Conservation (phyloP, 108 stramenopile species). For the Pseudonitzschia delicatissima region DNA sequence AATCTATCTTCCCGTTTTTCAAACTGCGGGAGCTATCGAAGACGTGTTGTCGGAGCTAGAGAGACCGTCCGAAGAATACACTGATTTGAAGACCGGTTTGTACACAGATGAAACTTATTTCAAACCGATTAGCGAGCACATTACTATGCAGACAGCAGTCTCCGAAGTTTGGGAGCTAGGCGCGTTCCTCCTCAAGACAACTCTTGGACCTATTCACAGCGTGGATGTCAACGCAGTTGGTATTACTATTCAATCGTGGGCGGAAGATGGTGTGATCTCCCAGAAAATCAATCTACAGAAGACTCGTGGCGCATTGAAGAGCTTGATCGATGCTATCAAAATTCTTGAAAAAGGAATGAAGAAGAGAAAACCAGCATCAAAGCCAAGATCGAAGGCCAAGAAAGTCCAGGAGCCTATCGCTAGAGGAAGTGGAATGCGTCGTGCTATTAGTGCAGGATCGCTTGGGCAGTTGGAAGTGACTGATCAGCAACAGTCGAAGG, state of each 20-base stretch:
- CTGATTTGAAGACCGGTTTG: conserved; percentile 39
- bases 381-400: conserved; percentile 30
- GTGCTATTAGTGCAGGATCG: conserved; percentile 68
- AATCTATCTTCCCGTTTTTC: conserved; percentile 95
- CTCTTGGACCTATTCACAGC: conserved; percentile 84
- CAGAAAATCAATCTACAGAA: conserved; percentile 59
- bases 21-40: conserved; percentile 95
- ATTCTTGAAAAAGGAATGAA: conserved; percentile 73
- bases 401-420: conserved; percentile 21
- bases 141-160: conserved; percentile 92
- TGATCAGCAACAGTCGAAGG: conserved; percentile 21
- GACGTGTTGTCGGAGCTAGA: conserved; percentile 81
- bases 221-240: conserved; percentile 73
- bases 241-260: conserved; percentile 72
- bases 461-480: conserved; percentile 42
- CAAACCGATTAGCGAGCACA: conserved; percentile 78
- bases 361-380: conserved; percentile 66
- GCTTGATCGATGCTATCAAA: conserved; percentile 61
- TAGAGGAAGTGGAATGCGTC: conserved; percentile 41
- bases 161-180: conserved; percentile 96
- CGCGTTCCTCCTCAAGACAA: conserved; percentile 63
- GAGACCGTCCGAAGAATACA: conserved; percentile 64
- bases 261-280: conserved; percentile 61
- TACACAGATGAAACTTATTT: conserved; percentile 72
- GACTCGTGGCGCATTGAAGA: conserved; percentile 51